Evolutionary conservation across 257 asterid species (phyloP).

Genomic region (Echium plantagineum): DNA sequence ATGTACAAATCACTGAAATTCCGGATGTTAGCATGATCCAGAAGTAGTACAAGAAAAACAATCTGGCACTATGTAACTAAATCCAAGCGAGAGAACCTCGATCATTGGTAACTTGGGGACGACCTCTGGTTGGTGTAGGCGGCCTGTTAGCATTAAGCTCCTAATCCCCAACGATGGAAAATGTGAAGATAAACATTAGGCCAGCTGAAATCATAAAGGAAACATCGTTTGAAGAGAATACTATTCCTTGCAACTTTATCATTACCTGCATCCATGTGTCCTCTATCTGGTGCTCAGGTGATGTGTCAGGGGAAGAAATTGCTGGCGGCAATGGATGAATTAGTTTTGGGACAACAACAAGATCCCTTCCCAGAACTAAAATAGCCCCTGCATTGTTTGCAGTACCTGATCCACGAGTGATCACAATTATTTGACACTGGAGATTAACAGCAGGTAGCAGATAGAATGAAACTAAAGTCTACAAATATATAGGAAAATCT

Average conservation of each 20-base stretch:
- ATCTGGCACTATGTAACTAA: slow-evolving; percentile 36
- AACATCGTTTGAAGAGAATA: neutral
- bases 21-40: slow-evolving; percentile 39
- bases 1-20: slow-evolving; percentile 37
- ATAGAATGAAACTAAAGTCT: neutral
- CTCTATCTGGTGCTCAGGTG: slow-evolving; percentile 72
- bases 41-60: slow-evolving; percentile 22
- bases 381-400: slow-evolving; percentile 99
- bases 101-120: slow-evolving; percentile 77
- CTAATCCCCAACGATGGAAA: slow-evolving; percentile 4
- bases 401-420: slow-evolving; percentile 40
- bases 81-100: slow-evolving; percentile 97
- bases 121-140: slow-evolving; percentile 94
- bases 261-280: slow-evolving; percentile 98
- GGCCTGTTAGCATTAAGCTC: slow-evolving; percentile 82
- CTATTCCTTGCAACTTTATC: neutral
- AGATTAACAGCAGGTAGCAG: neutral
- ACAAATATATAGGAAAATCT: neutral
- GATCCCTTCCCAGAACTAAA: slow-evolving; percentile 95
- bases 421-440: slow-evolving; percentile 12
- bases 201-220: neutral
- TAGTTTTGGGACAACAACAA: slow-evolving; percentile 92
- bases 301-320: slow-evolving; percentile 75
- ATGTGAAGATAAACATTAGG: slow-evolving; percentile 7
- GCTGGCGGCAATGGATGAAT: slow-evolving; percentile 94